phyloP scores from a whole-genome alignment of 2,329 filamentous ascomycete species.

The Penicillium sp. region DNA sequence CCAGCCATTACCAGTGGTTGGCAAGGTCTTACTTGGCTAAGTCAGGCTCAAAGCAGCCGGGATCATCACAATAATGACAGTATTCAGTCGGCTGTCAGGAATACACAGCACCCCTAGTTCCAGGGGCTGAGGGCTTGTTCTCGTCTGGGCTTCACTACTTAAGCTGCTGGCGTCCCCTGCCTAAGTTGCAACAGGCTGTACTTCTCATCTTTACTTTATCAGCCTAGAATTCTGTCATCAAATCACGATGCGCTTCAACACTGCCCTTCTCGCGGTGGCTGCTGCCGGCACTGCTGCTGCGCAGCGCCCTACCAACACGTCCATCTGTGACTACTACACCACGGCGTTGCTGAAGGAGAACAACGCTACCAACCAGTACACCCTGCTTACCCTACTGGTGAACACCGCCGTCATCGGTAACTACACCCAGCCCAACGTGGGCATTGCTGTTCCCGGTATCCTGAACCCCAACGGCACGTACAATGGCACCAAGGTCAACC shows the following conservation, averaged over 20 bases:
- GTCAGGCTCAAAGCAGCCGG: neutral
- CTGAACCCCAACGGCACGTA: constrained; percentile 52
- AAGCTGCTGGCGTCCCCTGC: neutral
- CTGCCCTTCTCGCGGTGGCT: neutral
- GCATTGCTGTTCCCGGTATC: constrained; percentile 59
- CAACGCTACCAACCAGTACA: constrained; percentile 60
- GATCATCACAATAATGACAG: neutral
- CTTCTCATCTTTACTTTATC: neutral
- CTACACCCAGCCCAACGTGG: constrained; percentile 58
- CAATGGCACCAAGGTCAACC: constrained; percentile 56
- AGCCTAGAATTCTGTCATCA: neutral
- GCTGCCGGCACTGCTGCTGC: constrained; percentile 25
- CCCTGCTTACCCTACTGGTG: constrained; percentile 58
- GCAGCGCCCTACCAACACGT: constrained; percentile 52
- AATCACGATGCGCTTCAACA: neutral
- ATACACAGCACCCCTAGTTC: neutral
- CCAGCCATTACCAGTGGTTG: neutral
- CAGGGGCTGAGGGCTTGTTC: neutral
- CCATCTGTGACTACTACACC: constrained; percentile 67
- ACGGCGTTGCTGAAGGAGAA: constrained; percentile 60
- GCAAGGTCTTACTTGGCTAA: neutral
- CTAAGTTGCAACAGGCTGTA: neutral
- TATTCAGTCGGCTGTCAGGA: neutral
- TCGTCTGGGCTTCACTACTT: neutral
- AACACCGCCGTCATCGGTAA: constrained; percentile 67